Conservation (phyloP, 495 filamentous ascomycete genomes). For the Sabuloglossum arenarium region DNA sequence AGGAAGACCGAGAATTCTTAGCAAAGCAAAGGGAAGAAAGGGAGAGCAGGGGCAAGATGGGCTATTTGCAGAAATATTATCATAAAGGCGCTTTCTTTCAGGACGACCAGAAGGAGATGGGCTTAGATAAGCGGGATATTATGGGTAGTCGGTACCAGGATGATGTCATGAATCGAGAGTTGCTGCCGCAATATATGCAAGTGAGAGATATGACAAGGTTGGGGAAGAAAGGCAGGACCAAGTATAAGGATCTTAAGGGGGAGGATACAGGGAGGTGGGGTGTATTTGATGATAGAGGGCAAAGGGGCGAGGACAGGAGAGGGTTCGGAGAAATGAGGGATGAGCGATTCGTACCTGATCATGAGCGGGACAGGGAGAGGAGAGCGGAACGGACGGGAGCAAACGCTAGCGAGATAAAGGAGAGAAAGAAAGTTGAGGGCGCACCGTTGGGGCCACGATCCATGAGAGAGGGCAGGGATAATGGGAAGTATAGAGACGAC, state of each 20-base stretch:
- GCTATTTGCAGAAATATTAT: conserved; percentile 87
- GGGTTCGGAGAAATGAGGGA: not conserved
- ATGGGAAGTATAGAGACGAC: not conserved
- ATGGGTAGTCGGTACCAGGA: conserved; percentile 66
- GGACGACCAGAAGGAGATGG: conserved; percentile 52
- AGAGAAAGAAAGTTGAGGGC: conserved; percentile 3
- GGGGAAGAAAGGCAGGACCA: conserved; percentile 78
- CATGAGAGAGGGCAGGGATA: not conserved
- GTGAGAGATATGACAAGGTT: conserved; percentile 84
- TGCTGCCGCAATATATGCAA: conserved; percentile 83
- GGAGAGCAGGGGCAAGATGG: conserved; percentile 63
- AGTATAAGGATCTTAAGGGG: conserved; percentile 66
- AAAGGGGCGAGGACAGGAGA: not conserved
- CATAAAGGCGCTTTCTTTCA: conserved; percentile 94
- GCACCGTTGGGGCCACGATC: not conserved
- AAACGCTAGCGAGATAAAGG: conserved; percentile 5
- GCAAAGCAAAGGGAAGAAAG: conserved; percentile 66
- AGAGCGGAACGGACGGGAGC: conserved; percentile 3
- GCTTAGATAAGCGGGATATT: conserved; percentile 53
- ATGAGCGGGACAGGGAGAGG: not conserved
- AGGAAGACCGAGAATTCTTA: conserved; percentile 65
- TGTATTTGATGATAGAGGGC: conserved; percentile 15
- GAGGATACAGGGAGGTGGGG: conserved; percentile 91
- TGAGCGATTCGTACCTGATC: conserved; percentile 5
- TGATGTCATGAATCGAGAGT: conserved; percentile 54